Evolutionary conservation across 495 filamentous ascomycete genomes (phyloP), one percentile per base, ranked within the genome.

Genomic region (Chaetomium cochliodes): DNA sequence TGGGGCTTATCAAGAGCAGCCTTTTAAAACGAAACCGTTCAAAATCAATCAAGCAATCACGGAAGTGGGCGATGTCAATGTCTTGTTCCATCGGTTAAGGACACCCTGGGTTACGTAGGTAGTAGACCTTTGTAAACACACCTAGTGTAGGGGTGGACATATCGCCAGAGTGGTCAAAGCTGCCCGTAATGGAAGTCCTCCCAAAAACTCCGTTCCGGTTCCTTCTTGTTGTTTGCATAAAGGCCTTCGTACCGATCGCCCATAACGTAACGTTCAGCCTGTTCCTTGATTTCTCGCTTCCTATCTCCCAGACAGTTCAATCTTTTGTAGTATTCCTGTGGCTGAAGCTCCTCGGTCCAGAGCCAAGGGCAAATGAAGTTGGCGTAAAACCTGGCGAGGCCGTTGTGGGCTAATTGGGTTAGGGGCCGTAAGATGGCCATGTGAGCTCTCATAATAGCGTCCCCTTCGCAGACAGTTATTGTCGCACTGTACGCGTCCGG

Each of bases 331-430:
- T 20, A 5, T 23, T 52, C 16, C 15, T 13, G 51, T 16, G 49
- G 28, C 28, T 6, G 28, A 3, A 30, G 9, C 26, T 26, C 49
- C 22, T 20, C 41, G 41, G 41, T 16, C 8, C 23, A n/a, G 15
- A 13, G 51, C 51, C 51, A 53, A 13, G 51, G 51, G 51, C n/a
- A 16, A 4, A 11, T 7, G 26, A 53, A n/a, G 51, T 53, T 25
- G 26, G 51, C 51, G 15, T 53, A 53, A 23, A 53, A 53, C 51
- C 51, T 33, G 25, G 51, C 26, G 15, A 53, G 51, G 15, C 51
- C 51, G 18, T 44, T 44, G 9, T 44, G 2, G 15, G 13, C 41
- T 16, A 53, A 53, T 0, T 13, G 51, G 0, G 12, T 53, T 7
- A 53, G 25, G 26, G 51, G 23, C 1, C 26, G 25, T 23, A 30